Base-by-base conservation (phyloP, 2,329 filamentous ascomycete genomes). In the Aspergillus japonicus region DNA sequence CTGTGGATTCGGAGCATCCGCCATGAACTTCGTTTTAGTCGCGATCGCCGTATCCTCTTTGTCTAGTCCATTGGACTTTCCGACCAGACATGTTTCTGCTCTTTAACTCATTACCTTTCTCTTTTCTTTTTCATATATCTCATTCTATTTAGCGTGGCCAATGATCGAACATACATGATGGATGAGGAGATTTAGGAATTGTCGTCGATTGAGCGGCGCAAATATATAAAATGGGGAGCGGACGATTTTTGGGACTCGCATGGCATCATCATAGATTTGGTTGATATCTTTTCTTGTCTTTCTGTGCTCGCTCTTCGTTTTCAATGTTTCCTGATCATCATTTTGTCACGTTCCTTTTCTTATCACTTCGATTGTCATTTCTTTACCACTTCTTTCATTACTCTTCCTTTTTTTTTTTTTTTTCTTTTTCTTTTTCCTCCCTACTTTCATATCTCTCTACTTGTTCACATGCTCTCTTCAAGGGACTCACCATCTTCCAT, bases 131-230 rank as follows among this genome's bases (percentile, higher is more conserved):
- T 52, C 58, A 50, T 59, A 64, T 61, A 56, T 65, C 67, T 71
- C 68, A 68, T 72, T 73, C 70, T 72, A 73, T 73, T 75, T 74
- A 75, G 73, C 73, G 72, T 74, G 72, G 73, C 70, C 70, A 74
- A 74, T 72, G 71, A 74, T 73, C 72, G 70, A 75, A 73, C 69
- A 73, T 73, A 74, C 69, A 73, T 74, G 70, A 75, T 70, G 71
- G 71, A 73, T 70, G 70, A 74, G 68, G 71, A 67, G 68, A 68
- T 68, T 44, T 69, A 68, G 67, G 68, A 68, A 72, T 63, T 69
- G 67, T 67, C 66, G 66, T 70, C 69, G 62, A 73, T 68, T 72
- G 64, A 66, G 68, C 67, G 71, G 71, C 71, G 72, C 71, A 73
- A 71, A 68, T 72, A 71, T 64, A 72, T 73, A 73, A 74, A 74